Conservation (phyloP, 768 basidiomycete species). For the Pleurotus eryngii region DNA sequence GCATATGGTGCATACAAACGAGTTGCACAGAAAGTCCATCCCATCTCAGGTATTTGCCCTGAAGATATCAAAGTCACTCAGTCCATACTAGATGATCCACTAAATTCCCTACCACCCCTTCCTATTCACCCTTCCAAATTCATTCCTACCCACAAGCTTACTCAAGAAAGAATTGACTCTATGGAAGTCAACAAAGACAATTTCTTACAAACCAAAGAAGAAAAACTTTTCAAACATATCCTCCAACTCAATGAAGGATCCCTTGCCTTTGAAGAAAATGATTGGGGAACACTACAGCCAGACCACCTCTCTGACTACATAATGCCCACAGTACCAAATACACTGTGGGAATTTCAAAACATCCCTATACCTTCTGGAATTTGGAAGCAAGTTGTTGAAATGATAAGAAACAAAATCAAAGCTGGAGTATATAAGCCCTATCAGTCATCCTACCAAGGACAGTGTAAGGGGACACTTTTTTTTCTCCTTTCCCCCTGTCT, state of each 20-base stretch:
- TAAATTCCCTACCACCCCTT: constrained; percentile 1
- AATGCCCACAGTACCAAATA: constrained; percentile 29
- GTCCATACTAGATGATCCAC: constrained; percentile 20
- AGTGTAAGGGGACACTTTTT: too few species aligned
- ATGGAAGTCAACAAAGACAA: constrained; percentile 5
- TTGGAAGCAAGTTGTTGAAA: constrained; percentile 14
- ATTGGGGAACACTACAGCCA: constrained; percentile 26
- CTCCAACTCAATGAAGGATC: constrained; percentile 10
- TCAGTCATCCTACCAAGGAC: constrained; percentile 19
- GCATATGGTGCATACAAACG: constrained; percentile 14
- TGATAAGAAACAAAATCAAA: constrained; percentile 16
- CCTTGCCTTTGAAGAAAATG: constrained; percentile 16
- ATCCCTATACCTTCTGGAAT: constrained; percentile 22
- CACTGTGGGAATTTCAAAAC: constrained; percentile 25
- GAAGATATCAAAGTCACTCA: background rate
- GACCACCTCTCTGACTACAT: constrained; percentile 30
- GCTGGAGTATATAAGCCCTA: constrained; percentile 21
- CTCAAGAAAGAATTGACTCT: constrained; percentile 11
- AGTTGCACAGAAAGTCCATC: constrained; percentile 18
- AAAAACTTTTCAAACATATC: constrained; percentile 9
- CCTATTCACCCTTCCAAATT: constrained; percentile 7
- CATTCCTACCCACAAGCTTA: constrained; percentile 6
- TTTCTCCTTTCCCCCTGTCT: too few species aligned
- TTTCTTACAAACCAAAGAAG: too few species aligned
- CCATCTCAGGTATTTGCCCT: constrained; percentile 19